Evolutionary conservation across 106 monocot genomes (phyloP).

Genomic region (Acanthochlamys bracteata): DNA sequence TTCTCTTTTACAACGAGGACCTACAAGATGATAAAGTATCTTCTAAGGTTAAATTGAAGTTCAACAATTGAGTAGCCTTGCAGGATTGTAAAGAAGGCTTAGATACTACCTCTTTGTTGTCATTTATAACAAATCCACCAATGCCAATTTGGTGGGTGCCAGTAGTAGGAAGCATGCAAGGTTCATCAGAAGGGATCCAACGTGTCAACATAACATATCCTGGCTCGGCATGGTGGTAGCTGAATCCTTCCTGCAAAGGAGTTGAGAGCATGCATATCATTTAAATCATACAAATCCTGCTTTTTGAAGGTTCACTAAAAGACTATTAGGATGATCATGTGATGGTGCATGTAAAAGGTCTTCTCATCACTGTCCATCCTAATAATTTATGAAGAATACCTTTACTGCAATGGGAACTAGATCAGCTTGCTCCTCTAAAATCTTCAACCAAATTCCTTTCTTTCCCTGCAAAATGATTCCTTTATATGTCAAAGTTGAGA

Average conservation of each 20-base stretch:
- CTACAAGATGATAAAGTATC: slow-evolving; percentile 17
- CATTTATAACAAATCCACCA: slow-evolving; percentile 78
- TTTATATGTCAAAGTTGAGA: background rate
- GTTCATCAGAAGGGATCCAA: slow-evolving; percentile 59
- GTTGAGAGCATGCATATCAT: background rate
- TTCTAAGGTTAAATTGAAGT: background rate
- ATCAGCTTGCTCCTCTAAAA: slow-evolving; percentile 53
- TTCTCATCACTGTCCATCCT: no score
- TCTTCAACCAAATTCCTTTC: slow-evolving; percentile 76
- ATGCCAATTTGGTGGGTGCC: slow-evolving; percentile 76
- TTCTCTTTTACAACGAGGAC: slow-evolving; percentile 87
- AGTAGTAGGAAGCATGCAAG: slow-evolving; percentile 66
- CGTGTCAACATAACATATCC: slow-evolving; percentile 74
- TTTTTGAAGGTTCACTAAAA: background rate
- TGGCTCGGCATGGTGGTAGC: slow-evolving; percentile 76
- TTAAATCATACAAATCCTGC: background rate
- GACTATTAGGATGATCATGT: background rate
- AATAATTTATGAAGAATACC: slow-evolving; percentile 16
- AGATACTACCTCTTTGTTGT: slow-evolving; percentile 56
- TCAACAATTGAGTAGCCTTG: no score
- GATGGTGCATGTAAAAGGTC: no score
- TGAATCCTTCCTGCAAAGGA: slow-evolving; percentile 59
- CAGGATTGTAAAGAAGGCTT: no score
- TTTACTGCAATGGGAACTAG: slow-evolving; percentile 76
- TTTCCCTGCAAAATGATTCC: slow-evolving; percentile 37